Base-by-base conservation (phyloP, 2,329 filamentous ascomycete species). In the Colletotrichum phormii region DNA sequence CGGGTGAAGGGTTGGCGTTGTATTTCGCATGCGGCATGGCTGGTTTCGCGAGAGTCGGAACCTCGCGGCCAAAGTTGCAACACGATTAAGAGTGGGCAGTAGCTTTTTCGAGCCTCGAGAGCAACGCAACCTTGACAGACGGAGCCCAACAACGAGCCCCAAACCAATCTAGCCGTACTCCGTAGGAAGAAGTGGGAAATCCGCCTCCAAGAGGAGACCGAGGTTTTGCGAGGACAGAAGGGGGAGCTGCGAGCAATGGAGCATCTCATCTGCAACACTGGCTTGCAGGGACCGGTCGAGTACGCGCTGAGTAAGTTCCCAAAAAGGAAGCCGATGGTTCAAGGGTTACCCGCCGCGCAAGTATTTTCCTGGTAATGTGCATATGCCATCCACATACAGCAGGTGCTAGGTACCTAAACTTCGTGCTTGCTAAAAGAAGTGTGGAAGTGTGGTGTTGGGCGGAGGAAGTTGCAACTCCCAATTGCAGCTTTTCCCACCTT, bases 321-420 rank as follows among this genome's bases (percentile, higher is more conserved):
- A 42, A 70, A 70, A 9, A 51, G 66, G 70, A 61, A 72, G 70
- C 60, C 70, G 31, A 65, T 57, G 46, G 66, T 69, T 24, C 65
- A 55, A 58, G 57, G 67, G 49, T 29, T n/a, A 70, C 54, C 54
- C 22, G 54, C 54, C 11, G 12, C 35, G 6, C 64, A 59, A 60
- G 55, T 24, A 29, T 24, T 26, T 53, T 67, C 55, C 57, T 37
- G 29, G 49, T 31, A 35, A 11, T 31, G 15, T 29, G n/a, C 59
- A 49, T 49, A 49, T n/a, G 18, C 42, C 42, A 49, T 18, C 18
- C 18, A 49, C 42, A 49, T 15, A n/a, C 18, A n/a, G 42, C 8
- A n/a, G 42, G 18, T n/a, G 42, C 7, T 49, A 49, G 26, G 26
- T 26, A 26, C 26, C 26, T 26, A 26, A 26, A n/a, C 18, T n/a